A percentile compares a stretch with the other conserved stretches of the same genome.
phyloP scores from a whole-genome alignment of 148 eudicot genomes.

The Camellia lanceoleosa region DNA sequence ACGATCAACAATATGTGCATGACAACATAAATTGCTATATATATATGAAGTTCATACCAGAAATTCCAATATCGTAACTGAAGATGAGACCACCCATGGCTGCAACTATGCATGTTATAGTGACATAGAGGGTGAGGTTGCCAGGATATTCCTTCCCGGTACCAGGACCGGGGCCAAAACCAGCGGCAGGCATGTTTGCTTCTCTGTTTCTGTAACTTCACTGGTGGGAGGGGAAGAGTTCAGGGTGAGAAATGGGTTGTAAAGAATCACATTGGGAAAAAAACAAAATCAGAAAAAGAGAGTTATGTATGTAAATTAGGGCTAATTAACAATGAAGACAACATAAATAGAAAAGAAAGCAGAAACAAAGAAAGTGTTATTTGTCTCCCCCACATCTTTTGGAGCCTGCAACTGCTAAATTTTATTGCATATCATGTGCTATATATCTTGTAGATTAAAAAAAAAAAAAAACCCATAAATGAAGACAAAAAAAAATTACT shows the following conservation, averaged over 20 bases:
- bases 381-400: background rate
- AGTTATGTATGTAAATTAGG: no score
- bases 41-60: slow-evolving; percentile 4
- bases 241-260: no score
- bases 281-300: no score
- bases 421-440: background rate
- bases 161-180: slow-evolving; percentile 7
- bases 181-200: slow-evolving; percentile 18
- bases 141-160: slow-evolving; percentile 24
- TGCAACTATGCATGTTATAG: background rate
- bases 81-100: slow-evolving; percentile 23
- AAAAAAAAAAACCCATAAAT: background rate
- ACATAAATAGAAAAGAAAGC: no score
- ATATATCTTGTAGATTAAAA: background rate
- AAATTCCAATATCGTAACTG: slow-evolving; percentile 22
- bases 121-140: slow-evolving; percentile 19
- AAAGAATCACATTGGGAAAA: no score
- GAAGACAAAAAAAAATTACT: background rate
- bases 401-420: background rate
- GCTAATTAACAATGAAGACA: no score
- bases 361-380: no score
- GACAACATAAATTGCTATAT: no score
- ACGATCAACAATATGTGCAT: no score
- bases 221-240: background rate
- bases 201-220: background rate